Base-by-base conservation (phyloP, 192 early-diverging fungal species). In the Tieghemiomyces parasiticus region DNA sequence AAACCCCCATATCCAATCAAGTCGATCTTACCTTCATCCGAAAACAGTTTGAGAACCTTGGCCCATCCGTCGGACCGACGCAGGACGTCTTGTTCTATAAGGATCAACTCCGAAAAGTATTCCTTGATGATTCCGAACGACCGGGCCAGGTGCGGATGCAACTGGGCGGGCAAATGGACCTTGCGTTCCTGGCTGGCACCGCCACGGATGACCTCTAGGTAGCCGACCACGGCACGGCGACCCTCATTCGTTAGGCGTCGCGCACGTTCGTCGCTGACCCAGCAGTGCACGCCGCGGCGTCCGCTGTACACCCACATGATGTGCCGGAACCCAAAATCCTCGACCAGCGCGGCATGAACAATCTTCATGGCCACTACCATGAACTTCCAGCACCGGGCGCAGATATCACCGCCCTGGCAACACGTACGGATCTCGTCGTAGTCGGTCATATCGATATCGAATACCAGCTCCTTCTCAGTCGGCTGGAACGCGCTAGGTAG, bases 381-480 rank as follows among this genome's bases (percentile, higher is more conserved):
- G 47, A 94, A 93, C 60, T 80, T 71, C 95, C 95, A 97, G 70
- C 95, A 97, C 69, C 83, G 90, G 13, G 26, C 51, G 63, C 95
- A 97, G 28, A 97, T 85, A 61, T 80, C 74, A 20, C 83, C 95
- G 61, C 89, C 91, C 64, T 66, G 80, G 75, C 92, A 97, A 67
- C 95, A 98, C 8, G 91, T 95, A 46, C 95, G 79, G 46, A 98
- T 80, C 33, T 95, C 93, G 69, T 98, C 95, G 63, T 98, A 98
- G 71, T 98, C 95, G 0, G 92, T 95, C 91, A 98, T 91, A 78
- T 98, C 95, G 61, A 98, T 94, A 85, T 98, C 95, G 78, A 98
- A 92, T 31, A 98, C 89, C 42, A 98, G 72, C 65, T 98, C 95
- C 60, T 92, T 86, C 54, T 89, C 74, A 12, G 83, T 67, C 0